Conservation (phyloP, 345 rosid species). For the Noccaea bulbosa region DNA sequence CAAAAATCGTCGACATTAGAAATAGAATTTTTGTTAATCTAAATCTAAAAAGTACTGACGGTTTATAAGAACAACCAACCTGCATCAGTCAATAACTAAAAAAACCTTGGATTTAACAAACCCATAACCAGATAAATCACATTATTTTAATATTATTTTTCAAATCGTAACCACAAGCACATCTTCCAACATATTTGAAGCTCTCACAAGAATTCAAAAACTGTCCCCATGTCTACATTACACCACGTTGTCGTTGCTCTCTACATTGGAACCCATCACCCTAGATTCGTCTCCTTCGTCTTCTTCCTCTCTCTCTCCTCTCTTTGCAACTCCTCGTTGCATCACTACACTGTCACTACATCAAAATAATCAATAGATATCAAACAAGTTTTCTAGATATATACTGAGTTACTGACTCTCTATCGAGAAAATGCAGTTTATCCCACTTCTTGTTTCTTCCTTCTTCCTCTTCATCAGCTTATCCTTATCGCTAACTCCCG, state of each 20-base stretch:
- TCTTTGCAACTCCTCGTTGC: constrained; percentile 78
- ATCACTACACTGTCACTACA: constrained; percentile 33
- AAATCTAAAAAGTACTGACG: background rate
- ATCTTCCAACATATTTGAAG: constrained; percentile 22
- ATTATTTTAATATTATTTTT: constrained; percentile 2
- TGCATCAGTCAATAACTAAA: constrained; percentile 34
- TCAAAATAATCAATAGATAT: background rate
- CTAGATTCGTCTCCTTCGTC: constrained; percentile 34
- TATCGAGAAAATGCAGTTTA: constrained; percentile 18
- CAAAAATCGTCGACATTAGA: constrained; percentile 28
- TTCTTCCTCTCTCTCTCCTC: constrained; percentile 32
- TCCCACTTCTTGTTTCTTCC: constrained; percentile 29
- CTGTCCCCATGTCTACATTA: constrained; percentile 30
- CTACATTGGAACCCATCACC: constrained; percentile 17
- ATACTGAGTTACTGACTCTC: background rate
- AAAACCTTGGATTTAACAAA: constrained; percentile 28
- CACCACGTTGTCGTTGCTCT: constrained; percentile 32
- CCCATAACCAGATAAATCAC: constrained; percentile 3
- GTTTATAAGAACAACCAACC: constrained; percentile 20
- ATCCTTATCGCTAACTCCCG: constrained; percentile 57
- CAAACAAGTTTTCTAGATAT: constrained; percentile 20
- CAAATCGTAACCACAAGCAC: constrained; percentile 26
- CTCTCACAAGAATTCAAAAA: constrained; percentile 39
- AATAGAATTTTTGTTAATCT: background rate
- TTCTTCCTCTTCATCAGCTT: constrained; percentile 23